These are phyloP conservation scores for Leccinum pallidistipes DNA, from an alignment of 1,284 basidiomycete genomes.

Conservation along the genomic window DNA sequence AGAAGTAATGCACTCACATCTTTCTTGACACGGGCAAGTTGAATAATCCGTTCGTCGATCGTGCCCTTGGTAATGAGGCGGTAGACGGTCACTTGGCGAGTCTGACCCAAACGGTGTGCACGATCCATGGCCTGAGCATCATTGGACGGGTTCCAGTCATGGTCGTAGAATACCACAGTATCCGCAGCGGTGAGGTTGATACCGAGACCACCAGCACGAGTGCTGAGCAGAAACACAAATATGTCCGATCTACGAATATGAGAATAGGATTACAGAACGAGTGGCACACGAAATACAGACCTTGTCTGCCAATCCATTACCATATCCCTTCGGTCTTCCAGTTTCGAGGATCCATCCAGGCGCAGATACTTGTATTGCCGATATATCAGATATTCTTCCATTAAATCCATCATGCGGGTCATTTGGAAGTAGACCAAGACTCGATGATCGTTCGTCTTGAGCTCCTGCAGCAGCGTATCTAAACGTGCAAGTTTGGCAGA, in stretches of 20 bases:
- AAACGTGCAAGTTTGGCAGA: slow-evolving; percentile 95
- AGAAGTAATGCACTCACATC: slow-evolving; percentile 56
- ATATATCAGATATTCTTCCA: slow-evolving; percentile 98
- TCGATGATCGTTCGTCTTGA: slow-evolving; percentile 93
- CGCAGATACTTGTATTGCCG: slow-evolving; percentile 98
- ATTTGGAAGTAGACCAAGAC: slow-evolving; percentile 99
- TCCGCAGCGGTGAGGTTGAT: slow-evolving; percentile 99
- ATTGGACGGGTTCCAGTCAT: slow-evolving; percentile 99
- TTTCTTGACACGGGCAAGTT: slow-evolving; percentile 93
- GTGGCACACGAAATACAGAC: slow-evolving; percentile 44
- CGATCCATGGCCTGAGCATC: slow-evolving; percentile 99
- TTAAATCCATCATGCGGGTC: slow-evolving; percentile 99
- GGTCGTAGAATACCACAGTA: slow-evolving; percentile 98
- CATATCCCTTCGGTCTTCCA: slow-evolving; percentile 98
- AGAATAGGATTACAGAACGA: slow-evolving; percentile 5
- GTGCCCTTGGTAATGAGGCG: slow-evolving; percentile 96
- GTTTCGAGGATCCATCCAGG: slow-evolving; percentile 92
- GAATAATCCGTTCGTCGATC: slow-evolving; percentile 98
- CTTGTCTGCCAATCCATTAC: slow-evolving; percentile 99
- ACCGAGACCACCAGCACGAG: slow-evolving; percentile 94
- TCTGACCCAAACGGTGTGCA: slow-evolving; percentile 98
- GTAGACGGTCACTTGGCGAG: slow-evolving; percentile 98
- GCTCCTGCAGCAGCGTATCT: slow-evolving; percentile 86
- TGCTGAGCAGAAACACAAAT: slow-evolving; percentile 95
- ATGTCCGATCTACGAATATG: slow-evolving; percentile 74